phyloP scores from a whole-genome alignment of 2,329 filamentous ascomycete genomes.

The Mycosphaerelloides madeirae region DNA sequence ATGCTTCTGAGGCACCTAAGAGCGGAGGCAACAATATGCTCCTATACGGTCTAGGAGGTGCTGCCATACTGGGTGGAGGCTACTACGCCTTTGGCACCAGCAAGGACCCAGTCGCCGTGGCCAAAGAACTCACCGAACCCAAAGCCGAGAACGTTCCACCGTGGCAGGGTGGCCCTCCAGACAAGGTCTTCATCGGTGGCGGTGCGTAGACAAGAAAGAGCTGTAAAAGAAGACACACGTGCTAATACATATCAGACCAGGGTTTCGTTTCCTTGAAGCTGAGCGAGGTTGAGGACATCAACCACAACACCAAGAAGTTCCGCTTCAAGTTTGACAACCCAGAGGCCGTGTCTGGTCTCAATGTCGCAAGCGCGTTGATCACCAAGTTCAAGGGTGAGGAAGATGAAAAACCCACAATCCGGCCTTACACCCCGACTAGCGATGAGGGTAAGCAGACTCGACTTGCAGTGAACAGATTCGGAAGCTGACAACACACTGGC shows the following conservation, averaged over 20 bases:
- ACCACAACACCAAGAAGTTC: constrained; percentile 92
- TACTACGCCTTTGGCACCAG: constrained; percentile 43
- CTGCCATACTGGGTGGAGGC: constrained; percentile 54
- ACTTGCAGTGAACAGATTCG: neutral
- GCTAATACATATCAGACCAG: constrained; percentile 56
- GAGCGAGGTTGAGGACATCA: constrained; percentile 71
- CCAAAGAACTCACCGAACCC: constrained; percentile 26
- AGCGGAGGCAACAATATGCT: constrained; percentile 54
- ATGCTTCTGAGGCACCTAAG: constrained; percentile 60
- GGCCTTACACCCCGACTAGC: constrained; percentile 88
- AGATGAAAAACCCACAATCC: constrained; percentile 77
- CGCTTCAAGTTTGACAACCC: constrained; percentile 81
- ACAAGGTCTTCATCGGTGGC: constrained; percentile 67
- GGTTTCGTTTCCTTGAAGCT: constrained; percentile 81
- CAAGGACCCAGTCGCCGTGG: constrained; percentile 22
- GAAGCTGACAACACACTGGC: neutral
- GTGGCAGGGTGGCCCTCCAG: constrained; percentile 34
- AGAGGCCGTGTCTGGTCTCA: constrained; percentile 77
- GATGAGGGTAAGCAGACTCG: constrained; percentile 62
- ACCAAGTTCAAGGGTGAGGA: constrained; percentile 86
- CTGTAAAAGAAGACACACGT: neutral
- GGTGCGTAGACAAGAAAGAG: constrained; percentile 6
- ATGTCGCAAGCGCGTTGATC: constrained; percentile 77
- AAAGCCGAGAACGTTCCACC: constrained; percentile 38
- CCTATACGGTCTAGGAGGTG: constrained; percentile 58